Evolutionary conservation across 345 rosid genomes (phyloP), one percentile per base, ranked within the genome.

Genomic region (Triadica sebifera): DNA sequence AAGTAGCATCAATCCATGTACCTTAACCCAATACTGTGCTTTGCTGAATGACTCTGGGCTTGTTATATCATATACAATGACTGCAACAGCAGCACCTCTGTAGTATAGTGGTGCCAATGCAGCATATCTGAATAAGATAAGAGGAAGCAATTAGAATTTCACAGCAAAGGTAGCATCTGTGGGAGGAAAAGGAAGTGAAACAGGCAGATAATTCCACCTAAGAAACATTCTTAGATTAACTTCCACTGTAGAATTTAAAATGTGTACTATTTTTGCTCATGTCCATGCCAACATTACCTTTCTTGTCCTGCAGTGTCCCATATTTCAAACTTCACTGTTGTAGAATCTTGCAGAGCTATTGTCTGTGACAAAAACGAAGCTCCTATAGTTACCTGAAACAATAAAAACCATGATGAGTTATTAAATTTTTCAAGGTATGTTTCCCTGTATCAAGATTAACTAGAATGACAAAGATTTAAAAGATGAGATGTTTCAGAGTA

Each of bases 291-390:
- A 71, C 45, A 67, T 65, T 89, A 94, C 98, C 98, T 91, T 85
- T 94, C 98, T 80, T 94, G 98, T 25, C 98, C 98, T 61, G 98
- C 98, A 69, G 98, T 94, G 76, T 94, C 98, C 98, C 98, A 94
- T 80, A 94, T 94, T 83, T 94, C 98, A 87, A 94, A 92, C 86
- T 94, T 94, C 52, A 94, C 94, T 1, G 97, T 92, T 38, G 98
- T 94, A 72, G 97, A 92, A 82, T 94, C 98, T 84, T 91, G 98
- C 86, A 94, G 84, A 47, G 98, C 93, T 83, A 94, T 87, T 24
- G 98, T 94, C 82, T 94, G 98, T 38, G 98, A 94, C 85, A 94
- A 82, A 85, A 94, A 94, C 0, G 98, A 94, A 56, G 98, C 98
- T 87, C 98, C 98, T 61, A 94, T 89, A 81, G 98, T 94, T 29